Conservation (phyloP, 805 yeast species). For the Suhomyces canberraensis region DNA sequence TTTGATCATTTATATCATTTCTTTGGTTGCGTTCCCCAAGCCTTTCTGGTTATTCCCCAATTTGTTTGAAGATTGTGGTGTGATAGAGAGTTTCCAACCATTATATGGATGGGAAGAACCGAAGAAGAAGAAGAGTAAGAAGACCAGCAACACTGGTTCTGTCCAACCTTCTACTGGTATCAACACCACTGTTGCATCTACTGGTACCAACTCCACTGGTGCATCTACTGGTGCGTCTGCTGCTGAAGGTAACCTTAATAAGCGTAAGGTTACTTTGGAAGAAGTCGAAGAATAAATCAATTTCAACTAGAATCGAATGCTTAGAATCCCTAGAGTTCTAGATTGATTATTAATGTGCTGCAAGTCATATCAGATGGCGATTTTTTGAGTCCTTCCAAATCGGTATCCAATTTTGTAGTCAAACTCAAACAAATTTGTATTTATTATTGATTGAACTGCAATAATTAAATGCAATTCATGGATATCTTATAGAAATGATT, state of each 20-base stretch:
- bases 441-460: too few species aligned
- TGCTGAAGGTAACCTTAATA: constrained; percentile 15
- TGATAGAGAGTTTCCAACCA: constrained; percentile 88
- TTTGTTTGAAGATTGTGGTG: constrained; percentile 91
- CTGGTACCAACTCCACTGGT: constrained; percentile 14
- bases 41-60: constrained; percentile 98
- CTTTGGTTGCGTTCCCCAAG: constrained; percentile 55
- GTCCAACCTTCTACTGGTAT: constrained; percentile 1
- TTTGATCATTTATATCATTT: constrained; percentile 60
- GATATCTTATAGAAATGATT: too few species aligned
- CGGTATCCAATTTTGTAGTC: too few species aligned
- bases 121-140: constrained; percentile 24
- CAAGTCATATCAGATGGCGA: too few species aligned
- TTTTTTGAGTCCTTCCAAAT: too few species aligned
- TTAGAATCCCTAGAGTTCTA: too few species aligned
- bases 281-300: constrained; percentile 37
- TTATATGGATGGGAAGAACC: constrained; percentile 76
- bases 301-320: too few species aligned
- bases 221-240: constrained; percentile 14
- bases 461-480: too few species aligned
- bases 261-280: constrained; percentile 38
- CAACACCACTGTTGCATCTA: constrained; percentile 3
- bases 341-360: too few species aligned
- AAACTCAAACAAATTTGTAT: too few species aligned
- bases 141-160: constrained; percentile 2